Evolutionary conservation across 306 rosid species (phyloP).

Genomic region (Coriaria nepalensis): DNA sequence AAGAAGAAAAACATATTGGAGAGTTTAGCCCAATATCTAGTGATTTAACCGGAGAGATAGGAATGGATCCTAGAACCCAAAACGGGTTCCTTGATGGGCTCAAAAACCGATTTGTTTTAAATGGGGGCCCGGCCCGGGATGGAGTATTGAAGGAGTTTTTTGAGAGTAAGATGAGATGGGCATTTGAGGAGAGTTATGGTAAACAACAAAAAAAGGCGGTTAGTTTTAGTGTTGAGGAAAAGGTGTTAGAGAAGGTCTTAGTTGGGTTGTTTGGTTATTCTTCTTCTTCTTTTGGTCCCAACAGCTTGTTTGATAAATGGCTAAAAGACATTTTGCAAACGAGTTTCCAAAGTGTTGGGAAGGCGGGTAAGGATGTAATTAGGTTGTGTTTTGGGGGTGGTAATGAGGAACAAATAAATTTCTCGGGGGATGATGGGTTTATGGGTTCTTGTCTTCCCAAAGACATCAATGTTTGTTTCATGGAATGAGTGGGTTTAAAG

Average conservation of each 20-base stretch:
- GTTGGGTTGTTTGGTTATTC: slow-evolving; percentile 16
- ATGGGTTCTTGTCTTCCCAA: slow-evolving; percentile 74
- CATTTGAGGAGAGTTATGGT: slow-evolving; percentile 43
- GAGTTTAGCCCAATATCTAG: slow-evolving; percentile 42
- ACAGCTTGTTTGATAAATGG: slow-evolving; percentile 90
- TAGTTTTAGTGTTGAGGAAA: slow-evolving; percentile 58
- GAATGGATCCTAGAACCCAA: slow-evolving; percentile 21
- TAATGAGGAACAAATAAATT: slow-evolving; percentile 31
- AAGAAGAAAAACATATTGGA: slow-evolving; percentile 28
- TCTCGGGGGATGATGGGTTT: slow-evolving; percentile 51
- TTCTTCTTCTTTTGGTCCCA: slow-evolving; percentile 42
- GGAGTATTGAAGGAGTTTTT: slow-evolving; percentile 39
- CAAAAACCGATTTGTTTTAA: slow-evolving; percentile 36
- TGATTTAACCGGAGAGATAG: slow-evolving; percentile 48
- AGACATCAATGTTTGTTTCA: slow-evolving; percentile 46
- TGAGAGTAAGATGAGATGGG: slow-evolving; percentile 32
- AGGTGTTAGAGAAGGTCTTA: slow-evolving; percentile 52
- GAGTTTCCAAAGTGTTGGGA: slow-evolving; percentile 52
- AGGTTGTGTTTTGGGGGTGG: slow-evolving; percentile 69
- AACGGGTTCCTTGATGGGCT: slow-evolving; percentile 37
- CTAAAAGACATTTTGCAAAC: slow-evolving; percentile 59
- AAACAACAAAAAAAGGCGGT: slow-evolving; percentile 13
- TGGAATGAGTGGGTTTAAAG: slow-evolving; percentile 25
- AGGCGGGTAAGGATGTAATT: slow-evolving; percentile 48
- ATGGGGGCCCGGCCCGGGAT: slow-evolving; percentile 35